Percentiles rank a stretch among this genome's conserved stretches.
These are phyloP conservation scores for Asparagopsis taxiformis DNA, from an alignment of 31 red algal genomes.

Conservation along the genomic window DNA sequence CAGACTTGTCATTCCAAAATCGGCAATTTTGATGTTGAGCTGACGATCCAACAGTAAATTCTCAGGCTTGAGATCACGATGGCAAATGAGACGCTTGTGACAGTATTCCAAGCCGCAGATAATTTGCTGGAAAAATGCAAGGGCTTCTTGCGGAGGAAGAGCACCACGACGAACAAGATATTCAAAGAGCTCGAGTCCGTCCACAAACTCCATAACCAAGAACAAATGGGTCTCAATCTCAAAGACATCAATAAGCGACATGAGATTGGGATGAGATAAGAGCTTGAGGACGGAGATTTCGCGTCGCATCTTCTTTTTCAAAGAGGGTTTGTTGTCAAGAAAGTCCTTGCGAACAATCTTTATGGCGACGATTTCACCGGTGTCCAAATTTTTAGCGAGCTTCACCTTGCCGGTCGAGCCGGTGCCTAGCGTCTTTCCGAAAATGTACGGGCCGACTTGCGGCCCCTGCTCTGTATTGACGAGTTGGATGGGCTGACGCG, in stretches of 20 bases:
- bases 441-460: conserved; percentile 89
- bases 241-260: conserved; percentile 92
- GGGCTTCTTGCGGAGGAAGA: conserved; percentile 73
- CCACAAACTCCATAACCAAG: conserved; percentile 94
- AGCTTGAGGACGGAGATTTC: conserved; percentile 99
- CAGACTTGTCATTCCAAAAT: conserved; percentile 97
- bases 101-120: conserved; percentile 97
- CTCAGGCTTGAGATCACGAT: conserved; percentile 99
- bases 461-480: conserved; percentile 78
- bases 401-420: conserved; percentile 96
- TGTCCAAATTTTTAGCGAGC: conserved; percentile 77
- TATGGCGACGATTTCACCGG: conserved; percentile 93
- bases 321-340: conserved; percentile 85
- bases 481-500: conserved; percentile 50
- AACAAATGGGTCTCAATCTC: conserved; percentile 97
- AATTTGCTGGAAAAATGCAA: conserved; percentile 94
- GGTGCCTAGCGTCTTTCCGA: conserved; percentile 91
- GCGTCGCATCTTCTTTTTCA: conserved; percentile 96
- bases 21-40: conserved; percentile 85
- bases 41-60: conserved; percentile 89
- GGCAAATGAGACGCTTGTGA: conserved; percentile 92
- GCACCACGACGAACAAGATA: conserved; percentile 90
- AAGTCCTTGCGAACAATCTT: conserved; percentile 98
- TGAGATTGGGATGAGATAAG: conserved; percentile 88
- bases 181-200: conserved; percentile 91